Conservation (phyloP, 2,329 filamentous ascomycete species). For the Pseudopithomyces chartarum region DNA sequence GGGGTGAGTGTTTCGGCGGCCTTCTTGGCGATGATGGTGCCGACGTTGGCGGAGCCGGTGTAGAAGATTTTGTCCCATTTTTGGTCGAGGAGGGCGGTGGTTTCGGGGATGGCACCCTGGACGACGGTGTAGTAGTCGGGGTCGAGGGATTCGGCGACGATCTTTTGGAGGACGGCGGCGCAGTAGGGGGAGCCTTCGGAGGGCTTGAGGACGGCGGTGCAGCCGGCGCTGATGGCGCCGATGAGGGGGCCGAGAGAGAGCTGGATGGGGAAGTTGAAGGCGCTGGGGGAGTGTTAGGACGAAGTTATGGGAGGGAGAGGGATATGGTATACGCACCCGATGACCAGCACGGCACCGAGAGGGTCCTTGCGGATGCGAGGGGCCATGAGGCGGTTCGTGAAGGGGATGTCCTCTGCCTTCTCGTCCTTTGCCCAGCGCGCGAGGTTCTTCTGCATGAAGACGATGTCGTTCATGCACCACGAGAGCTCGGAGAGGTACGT, state of each 20-base stretch:
- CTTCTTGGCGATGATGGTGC: constrained; percentile 61
- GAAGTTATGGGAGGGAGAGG: not conserved
- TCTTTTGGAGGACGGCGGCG: constrained; percentile 78
- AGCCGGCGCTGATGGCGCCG: constrained; percentile 90
- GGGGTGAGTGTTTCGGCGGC: constrained; percentile 70
- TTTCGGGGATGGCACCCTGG: constrained; percentile 82
- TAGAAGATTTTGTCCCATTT: constrained; percentile 99
- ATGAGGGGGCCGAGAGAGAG: constrained; percentile 78
- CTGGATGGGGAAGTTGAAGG: constrained; percentile 93
- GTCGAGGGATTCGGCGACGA: constrained; percentile 78
- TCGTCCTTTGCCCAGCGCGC: constrained; percentile 86
- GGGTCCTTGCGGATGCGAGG: constrained; percentile 87
- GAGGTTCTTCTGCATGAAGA: constrained; percentile 78
- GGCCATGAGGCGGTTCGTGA: constrained; percentile 70
- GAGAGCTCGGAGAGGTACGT: constrained; percentile 73
- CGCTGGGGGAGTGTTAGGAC: constrained; percentile 48
- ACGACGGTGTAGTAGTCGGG: constrained; percentile 75
- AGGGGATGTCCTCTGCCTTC: constrained; percentile 68
- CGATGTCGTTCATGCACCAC: constrained; percentile 80
- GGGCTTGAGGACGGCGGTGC: constrained; percentile 88
- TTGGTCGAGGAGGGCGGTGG: constrained; percentile 78
- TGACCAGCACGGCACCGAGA: constrained; percentile 79
- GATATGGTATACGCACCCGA: constrained; percentile 61
- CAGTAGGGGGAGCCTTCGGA: constrained; percentile 79
- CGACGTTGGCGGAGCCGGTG: constrained; percentile 79